A percentile compares a stretch with the other conserved stretches of the same genome.
Evolutionary conservation across 2,329 filamentous ascomycete genomes (phyloP).

Genomic region (Apiospora sp.): DNA sequence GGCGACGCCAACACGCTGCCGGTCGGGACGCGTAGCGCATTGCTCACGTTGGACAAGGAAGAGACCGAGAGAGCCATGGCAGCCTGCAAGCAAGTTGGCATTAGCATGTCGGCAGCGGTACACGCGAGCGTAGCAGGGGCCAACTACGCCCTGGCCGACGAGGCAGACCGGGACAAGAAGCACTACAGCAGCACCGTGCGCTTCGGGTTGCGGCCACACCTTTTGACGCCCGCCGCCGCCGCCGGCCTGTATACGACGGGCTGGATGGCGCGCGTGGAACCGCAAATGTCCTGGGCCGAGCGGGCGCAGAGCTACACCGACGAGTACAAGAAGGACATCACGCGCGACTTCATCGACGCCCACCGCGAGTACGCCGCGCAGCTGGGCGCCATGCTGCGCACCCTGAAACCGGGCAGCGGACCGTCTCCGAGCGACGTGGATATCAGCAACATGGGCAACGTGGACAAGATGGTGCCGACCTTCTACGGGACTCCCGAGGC

Average conservation of each 20-base stretch:
- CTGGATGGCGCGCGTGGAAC: neutral
- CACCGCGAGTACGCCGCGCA: conserved; percentile 40
- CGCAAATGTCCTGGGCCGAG: conserved; percentile 22
- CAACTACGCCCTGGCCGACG: conserved; percentile 37
- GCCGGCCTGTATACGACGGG: conserved; percentile 29
- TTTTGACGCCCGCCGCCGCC: conserved; percentile 38
- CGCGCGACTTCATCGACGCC: conserved; percentile 34
- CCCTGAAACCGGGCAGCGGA: conserved; percentile 31
- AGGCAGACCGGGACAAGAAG: neutral
- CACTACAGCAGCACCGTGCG: conserved; percentile 43
- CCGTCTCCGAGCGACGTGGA: conserved; percentile 42
- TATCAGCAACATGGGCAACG: conserved; percentile 38
- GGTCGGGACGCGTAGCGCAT: conserved; percentile 28
- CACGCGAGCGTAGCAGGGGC: conserved; percentile 42
- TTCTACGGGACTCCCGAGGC: conserved; percentile 35
- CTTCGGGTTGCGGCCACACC: conserved; percentile 38
- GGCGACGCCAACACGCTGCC: conserved; percentile 33
- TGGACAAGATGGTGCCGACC: conserved; percentile 37
- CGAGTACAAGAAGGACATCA: conserved; percentile 36
- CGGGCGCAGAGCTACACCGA: conserved; percentile 30
- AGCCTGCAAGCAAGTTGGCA: conserved; percentile 30
- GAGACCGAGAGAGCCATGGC: conserved; percentile 34
- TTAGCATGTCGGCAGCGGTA: conserved; percentile 41
- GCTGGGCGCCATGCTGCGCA: conserved; percentile 35
- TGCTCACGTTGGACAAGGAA: conserved; percentile 29